Evolutionary conservation across 2,329 filamentous ascomycete species (phyloP), one percentile per base, ranked within the genome.

Genomic region (Nemania abortiva): DNA sequence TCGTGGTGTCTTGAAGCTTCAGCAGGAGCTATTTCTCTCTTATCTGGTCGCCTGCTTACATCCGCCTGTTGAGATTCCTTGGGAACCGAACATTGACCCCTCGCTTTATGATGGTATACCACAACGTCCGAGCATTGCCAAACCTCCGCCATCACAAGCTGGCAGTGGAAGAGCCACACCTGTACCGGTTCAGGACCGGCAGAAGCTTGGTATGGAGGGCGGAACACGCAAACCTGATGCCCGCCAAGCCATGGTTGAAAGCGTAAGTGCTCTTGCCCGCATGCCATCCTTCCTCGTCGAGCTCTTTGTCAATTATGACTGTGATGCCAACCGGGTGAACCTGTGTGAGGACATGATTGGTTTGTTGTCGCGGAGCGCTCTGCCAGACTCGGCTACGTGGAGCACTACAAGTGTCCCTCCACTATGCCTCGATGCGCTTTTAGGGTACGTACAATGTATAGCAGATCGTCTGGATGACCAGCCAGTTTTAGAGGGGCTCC

Each of bases 331-430:
- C 77, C 89, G 95, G 58, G 91, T 91, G 60, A 96, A 99, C 82
- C 83, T 99, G 5, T 99, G 96, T 77, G 93, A 97, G 82, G 97
- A 99, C 77, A 92, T 98, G 88, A 90, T 99, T 69, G 95, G 96
- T 0, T 86, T 99, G 39, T 84, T 99, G 18, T 95, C 96, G 22
- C 89, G 96, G 67, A 99, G 98, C 79, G 96, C 96, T 1, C 92
- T 99, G 72, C 97, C 96, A 0, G 96, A 99, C 79, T 97, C 96
- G 9, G 96, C 95, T 6, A 98, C 95, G 6, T 99, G 96, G 96
- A 99, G 97, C 79, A 99, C 96, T 11, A 98, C 95, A 5, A 99
- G 97, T 78, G 97, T 99, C 1, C 96, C 96, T 18, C 96, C 96
- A 0, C 84, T 99, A 2, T 99, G 96, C 76, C 85, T 99, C 24